These are phyloP conservation scores for Coprinellus micaceus DNA, from an alignment of 768 basidiomycete species.

Conservation along the genomic window DNA sequence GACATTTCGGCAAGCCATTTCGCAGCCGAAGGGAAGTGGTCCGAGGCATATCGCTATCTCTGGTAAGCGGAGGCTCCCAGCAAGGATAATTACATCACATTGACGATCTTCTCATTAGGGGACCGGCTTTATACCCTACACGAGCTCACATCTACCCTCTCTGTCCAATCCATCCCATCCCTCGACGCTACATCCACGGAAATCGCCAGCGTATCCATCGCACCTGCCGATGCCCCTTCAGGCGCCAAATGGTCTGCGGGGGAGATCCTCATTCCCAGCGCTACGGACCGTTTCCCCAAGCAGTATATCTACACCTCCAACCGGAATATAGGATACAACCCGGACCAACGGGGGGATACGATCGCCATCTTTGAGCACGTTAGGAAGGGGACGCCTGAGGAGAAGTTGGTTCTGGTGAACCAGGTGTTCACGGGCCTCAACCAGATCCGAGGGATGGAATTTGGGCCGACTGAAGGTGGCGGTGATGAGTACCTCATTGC, in stretches of 20 bases:
- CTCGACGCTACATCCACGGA: conserved; percentile 48
- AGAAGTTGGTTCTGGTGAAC: conserved; percentile 26
- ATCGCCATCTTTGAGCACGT: conserved; percentile 48
- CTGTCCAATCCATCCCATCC: conserved; percentile 55
- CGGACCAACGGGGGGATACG: conserved; percentile 48
- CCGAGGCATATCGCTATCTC: conserved; percentile 42
- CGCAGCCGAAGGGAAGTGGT: conserved; percentile 61
- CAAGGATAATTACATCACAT: conserved; percentile 5
- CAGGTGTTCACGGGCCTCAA: conserved; percentile 23
- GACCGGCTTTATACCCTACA: conserved; percentile 50
- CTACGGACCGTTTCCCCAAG: conserved; percentile 42
- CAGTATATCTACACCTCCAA: conserved; percentile 69
- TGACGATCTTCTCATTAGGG: conserved; percentile 26
- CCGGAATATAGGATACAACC: conserved; percentile 44
- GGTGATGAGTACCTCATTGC: conserved; percentile 51
- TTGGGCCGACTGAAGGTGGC: conserved; percentile 42
- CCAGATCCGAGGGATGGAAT: conserved; percentile 64
- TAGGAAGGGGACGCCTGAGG: conserved; percentile 16
- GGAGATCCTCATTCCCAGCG: conserved; percentile 58
- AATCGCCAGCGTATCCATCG: conserved; percentile 47
- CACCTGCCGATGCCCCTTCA: conserved; percentile 34
- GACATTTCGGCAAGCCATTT: conserved; percentile 55
- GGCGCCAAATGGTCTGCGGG: conserved; percentile 47
- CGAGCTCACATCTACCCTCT: conserved; percentile 55
- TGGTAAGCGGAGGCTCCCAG: conserved; percentile 32